Conservation (phyloP, 805 yeast species). For the Metschnikowia shivogae region DNA sequence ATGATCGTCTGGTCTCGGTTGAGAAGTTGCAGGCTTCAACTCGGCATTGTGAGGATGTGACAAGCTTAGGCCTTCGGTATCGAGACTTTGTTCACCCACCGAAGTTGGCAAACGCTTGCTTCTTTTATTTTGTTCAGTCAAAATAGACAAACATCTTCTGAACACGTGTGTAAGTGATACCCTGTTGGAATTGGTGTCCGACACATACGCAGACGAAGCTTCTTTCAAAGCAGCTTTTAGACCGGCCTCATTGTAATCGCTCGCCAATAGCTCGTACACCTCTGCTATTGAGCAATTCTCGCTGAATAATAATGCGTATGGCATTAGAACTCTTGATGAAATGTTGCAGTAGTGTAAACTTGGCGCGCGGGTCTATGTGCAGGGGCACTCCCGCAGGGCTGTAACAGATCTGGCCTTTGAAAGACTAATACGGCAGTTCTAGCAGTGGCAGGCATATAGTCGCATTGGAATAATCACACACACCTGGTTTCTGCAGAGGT, state of each 20-base stretch:
- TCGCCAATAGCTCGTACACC: not conserved
- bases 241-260: not conserved
- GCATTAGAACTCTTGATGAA: not conserved
- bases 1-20: not conserved
- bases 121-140: not conserved
- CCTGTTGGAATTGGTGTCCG: not conserved
- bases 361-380: not conserved
- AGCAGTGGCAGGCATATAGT: too few species aligned
- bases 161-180: not conserved
- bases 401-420: constrained; percentile 1
- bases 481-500: too few species aligned
- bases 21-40: not conserved
- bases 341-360: not conserved
- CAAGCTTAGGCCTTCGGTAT: not conserved
- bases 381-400: not conserved
- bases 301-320: not conserved
- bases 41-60: constrained; percentile 1
- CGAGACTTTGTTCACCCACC: not conserved
- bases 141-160: not conserved
- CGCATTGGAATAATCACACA: too few species aligned
- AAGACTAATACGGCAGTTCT: not conserved
- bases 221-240: not conserved
- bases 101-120: not conserved
- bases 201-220: not conserved
- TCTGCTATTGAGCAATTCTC: not conserved